Conservation (phyloP, 306 rosid genomes). For the Trifolium fragiferum region DNA sequence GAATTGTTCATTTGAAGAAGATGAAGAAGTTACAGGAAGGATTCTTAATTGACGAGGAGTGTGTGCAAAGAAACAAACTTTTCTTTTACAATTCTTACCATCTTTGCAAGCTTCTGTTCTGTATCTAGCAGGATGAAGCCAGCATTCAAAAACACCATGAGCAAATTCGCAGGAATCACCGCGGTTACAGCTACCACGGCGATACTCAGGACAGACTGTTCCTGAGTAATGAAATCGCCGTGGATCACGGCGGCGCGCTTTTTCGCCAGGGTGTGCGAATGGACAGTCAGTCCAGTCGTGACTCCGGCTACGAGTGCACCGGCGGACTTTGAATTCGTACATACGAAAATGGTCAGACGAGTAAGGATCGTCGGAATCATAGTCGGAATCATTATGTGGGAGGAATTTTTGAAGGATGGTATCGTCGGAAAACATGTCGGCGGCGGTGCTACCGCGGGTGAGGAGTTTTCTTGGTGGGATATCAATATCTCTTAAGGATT, state of each 20-base stretch:
- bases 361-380: slow-evolving; percentile 71
- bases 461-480: slow-evolving; percentile 88
- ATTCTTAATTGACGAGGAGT: slow-evolving; percentile 81
- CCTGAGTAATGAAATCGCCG: slow-evolving; percentile 76
- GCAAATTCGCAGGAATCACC: slow-evolving; percentile 81
- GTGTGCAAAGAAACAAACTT: slow-evolving; percentile 94
- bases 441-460: slow-evolving; percentile 42
- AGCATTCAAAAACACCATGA: slow-evolving; percentile 89
- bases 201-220: slow-evolving; percentile 73
- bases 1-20: slow-evolving; percentile 45
- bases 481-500: slow-evolving; percentile 49
- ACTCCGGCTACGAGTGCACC: slow-evolving; percentile 89
- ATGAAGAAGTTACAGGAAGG: slow-evolving; percentile 49
- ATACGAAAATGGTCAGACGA: slow-evolving; percentile 88
- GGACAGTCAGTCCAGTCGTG: slow-evolving; percentile 99
- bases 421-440: slow-evolving; percentile 58
- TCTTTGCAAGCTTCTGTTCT: slow-evolving; percentile 96
- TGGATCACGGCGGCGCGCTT: slow-evolving; percentile 89
- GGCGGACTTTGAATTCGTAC: slow-evolving; percentile 95
- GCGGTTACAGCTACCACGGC: slow-evolving; percentile 75
- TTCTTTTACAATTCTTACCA: slow-evolving; percentile 80
- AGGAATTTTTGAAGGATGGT: slow-evolving; percentile 62
- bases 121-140: slow-evolving; percentile 95
- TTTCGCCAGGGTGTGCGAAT: slow-evolving; percentile 86
- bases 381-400: slow-evolving; percentile 55